Percentiles rank a stretch among this genome's conserved stretches.
These are phyloP conservation scores for Cytospora piceae DNA, from an alignment of 2,329 filamentous ascomycete genomes.

Conservation along the genomic window DNA sequence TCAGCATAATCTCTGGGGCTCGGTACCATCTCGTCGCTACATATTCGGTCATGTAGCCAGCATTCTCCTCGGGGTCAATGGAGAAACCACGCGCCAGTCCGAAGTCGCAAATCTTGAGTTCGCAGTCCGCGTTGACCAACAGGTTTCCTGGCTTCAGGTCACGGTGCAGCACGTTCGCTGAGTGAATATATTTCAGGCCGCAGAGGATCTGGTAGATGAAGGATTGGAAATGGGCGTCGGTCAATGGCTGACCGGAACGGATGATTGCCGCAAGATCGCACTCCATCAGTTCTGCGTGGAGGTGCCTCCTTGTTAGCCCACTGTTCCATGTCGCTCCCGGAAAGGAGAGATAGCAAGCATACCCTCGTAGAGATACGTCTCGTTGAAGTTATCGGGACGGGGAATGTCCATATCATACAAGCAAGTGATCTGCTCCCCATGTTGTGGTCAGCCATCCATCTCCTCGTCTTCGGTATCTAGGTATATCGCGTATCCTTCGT, in stretches of 20 bases:
- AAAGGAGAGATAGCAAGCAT: constrained; percentile 37
- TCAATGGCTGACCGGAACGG: constrained; percentile 92
- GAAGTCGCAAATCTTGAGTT: constrained; percentile 99
- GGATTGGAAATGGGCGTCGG: constrained; percentile 98
- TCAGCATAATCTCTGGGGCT: constrained; percentile 98
- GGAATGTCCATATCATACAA: constrained; percentile 99
- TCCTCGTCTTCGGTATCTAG: not conserved
- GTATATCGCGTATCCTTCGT: not conserved
- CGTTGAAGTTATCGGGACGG: constrained; percentile 95
- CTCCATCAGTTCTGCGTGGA: constrained; percentile 88
- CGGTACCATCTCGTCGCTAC: constrained; percentile 95
- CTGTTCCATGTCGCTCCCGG: too few relatives aligned
- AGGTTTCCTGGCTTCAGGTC: constrained; percentile 97
- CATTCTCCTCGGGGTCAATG: constrained; percentile 95
- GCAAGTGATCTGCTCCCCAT: constrained; percentile 83
- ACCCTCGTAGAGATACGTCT: constrained; percentile 99
- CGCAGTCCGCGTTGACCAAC: constrained; percentile 97
- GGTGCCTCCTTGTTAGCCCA: constrained; percentile 9
- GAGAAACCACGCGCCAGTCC: constrained; percentile 96
- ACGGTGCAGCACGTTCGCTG: constrained; percentile 94
- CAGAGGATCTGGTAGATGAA: constrained; percentile 99
- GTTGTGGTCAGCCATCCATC: constrained; percentile 16
- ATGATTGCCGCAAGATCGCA: constrained; percentile 98
- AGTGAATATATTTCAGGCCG: constrained; percentile 98
- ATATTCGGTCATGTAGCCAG: constrained; percentile 99